Evolutionary conservation across 1,284 basidiomycete species (phyloP), one percentile per base, ranked within the genome.

Genomic region (Tremellales sp.): DNA sequence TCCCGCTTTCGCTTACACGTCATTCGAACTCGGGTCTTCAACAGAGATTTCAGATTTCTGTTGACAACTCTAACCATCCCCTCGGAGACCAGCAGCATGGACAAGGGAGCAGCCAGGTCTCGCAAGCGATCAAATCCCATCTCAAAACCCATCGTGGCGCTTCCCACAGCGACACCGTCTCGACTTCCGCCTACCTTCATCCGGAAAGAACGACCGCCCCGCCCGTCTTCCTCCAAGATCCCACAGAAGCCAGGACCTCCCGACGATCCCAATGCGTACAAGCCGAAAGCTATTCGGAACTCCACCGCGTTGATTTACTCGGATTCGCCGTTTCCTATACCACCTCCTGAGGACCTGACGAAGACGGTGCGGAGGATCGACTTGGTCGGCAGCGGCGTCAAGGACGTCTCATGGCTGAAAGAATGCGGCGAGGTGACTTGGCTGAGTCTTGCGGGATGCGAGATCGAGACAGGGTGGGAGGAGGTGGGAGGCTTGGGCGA

Each of bases 31-130:
- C n/a, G n/a, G n/a, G n/a, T n/a, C n/a, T n/a, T n/a, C n/a, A n/a
- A n/a, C n/a, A n/a, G n/a, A n/a, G n/a, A n/a, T n/a, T n/a, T n/a
- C n/a, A n/a, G n/a, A n/a, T n/a, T n/a, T n/a, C n/a, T n/a, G n/a
- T n/a, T n/a, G n/a, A n/a, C n/a, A n/a, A n/a, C n/a, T n/a, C n/a
- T n/a, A n/a, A n/a, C n/a, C n/a, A n/a, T n/a, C n/a, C n/a, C n/a
- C n/a, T n/a, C n/a, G n/a, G n/a, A n/a, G n/a, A n/a, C n/a, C n/a
- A n/a, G n/a, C n/a, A n/a, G n/a, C n/a, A 69, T 69, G 66, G 68
- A 71, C 53, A 57, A 59, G 46, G 68, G 68, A n/a, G 68, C 68
- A 35, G 66, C 68, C 25, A 56, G 68, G 40, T 66, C 63, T 31
- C 48, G 59, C 5, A 70, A 67, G 42, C 43, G 61, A 16, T 45